Evolutionary conservation across 2,329 filamentous ascomycete species (phyloP).

Genomic region (Microdochium trichocladiopsis): DNA sequence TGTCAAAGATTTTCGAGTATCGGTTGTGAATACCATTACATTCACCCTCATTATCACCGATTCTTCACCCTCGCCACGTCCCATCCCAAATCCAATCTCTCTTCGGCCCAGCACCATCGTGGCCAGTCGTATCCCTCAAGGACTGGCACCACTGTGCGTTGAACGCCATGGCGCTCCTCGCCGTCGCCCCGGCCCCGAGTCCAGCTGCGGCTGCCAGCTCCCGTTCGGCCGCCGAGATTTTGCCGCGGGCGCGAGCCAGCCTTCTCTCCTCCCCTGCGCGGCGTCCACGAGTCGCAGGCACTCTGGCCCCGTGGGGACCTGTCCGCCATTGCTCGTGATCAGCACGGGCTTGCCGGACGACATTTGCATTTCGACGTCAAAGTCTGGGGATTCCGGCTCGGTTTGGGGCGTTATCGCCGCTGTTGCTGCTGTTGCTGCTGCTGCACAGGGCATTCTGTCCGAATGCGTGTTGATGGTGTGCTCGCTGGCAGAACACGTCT

Average conservation of each 20-base stretch:
- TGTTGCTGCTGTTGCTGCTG: too few species aligned
- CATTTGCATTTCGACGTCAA: conserved; percentile 5
- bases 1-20: too few species aligned
- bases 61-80: neutral
- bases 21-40: too few species aligned
- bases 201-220: neutral
- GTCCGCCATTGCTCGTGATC: neutral
- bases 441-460: too few species aligned
- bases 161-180: neutral
- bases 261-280: neutral
- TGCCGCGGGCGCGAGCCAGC: neutral
- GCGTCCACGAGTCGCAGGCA: neutral
- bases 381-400: neutral
- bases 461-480: too few species aligned
- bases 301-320: neutral
- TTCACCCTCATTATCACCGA: neutral
- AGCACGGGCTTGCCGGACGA: neutral
- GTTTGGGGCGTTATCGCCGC: too few species aligned
- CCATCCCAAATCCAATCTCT: neutral
- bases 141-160: neutral
- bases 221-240: neutral
- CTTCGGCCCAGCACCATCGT: neutral
- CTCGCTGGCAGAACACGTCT: too few species aligned
- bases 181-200: neutral
- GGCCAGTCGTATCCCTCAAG: neutral